phyloP scores from a whole-genome alignment of 768 basidiomycete species.

The Coprinopsis cinerea region DNA sequence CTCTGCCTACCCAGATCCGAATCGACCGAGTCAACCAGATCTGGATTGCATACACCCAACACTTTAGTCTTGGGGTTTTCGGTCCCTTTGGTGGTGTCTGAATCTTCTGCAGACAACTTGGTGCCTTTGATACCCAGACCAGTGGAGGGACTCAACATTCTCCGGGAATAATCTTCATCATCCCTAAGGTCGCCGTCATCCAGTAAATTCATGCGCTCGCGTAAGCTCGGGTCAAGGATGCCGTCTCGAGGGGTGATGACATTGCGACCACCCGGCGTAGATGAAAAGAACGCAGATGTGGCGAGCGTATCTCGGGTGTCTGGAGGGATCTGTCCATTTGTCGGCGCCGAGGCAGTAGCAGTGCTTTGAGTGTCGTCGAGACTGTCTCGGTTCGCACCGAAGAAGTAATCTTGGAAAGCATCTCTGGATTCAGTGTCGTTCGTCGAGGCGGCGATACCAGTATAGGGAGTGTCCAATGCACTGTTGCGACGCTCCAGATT shows the following conservation, averaged over 20 bases:
- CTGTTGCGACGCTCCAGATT: not conserved
- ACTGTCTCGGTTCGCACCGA: not conserved
- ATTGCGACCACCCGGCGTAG: constrained; percentile 21
- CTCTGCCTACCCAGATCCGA: constrained; percentile 2
- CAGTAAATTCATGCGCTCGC: constrained; percentile 26
- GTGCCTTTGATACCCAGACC: not conserved
- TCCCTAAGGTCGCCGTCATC: constrained; percentile 32
- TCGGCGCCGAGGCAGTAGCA: constrained; percentile 13
- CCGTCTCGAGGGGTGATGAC: constrained; percentile 24
- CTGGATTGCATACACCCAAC: constrained; percentile 1
- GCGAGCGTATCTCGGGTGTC: constrained; percentile 17
- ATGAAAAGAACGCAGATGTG: constrained; percentile 20
- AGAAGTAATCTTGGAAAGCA: constrained; percentile 1
- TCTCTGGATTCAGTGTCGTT: not conserved
- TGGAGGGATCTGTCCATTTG: constrained; percentile 10
- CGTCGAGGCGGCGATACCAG: not conserved
- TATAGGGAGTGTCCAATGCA: not conserved
- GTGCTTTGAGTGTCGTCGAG: not conserved
- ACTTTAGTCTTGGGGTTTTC: not conserved
- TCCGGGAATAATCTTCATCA: constrained; percentile 49
- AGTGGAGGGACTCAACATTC: constrained; percentile 3
- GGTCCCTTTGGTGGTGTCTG: not conserved
- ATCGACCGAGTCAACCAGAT: not conserved
- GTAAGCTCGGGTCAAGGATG: constrained; percentile 39
- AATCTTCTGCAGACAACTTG: not conserved